Evolutionary conservation across 257 asterid species (phyloP).

Genomic region (Ballota nigra): DNA sequence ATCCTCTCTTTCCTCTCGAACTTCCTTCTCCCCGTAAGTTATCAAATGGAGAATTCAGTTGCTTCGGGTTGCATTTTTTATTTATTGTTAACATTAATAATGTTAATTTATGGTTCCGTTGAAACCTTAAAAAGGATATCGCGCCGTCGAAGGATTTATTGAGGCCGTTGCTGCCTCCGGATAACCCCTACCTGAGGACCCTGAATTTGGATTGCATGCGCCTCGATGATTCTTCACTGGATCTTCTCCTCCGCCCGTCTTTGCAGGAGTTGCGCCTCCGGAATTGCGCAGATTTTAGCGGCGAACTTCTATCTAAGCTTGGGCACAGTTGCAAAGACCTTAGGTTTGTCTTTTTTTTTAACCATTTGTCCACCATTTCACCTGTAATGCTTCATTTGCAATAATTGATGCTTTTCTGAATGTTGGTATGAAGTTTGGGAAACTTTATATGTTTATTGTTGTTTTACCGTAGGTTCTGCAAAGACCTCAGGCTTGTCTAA

Average conservation of each 20-base stretch:
- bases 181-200: conserved; percentile 65
- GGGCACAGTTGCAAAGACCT: conserved; percentile 75
- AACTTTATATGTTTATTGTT: conserved; percentile 12
- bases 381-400: background rate
- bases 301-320: conserved; percentile 62
- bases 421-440: conserved; percentile 2
- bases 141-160: conserved; percentile 64
- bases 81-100: background rate
- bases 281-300: conserved; percentile 76
- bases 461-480: no score
- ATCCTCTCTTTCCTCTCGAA: conserved; percentile 62
- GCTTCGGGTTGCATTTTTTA: background rate
- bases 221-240: conserved; percentile 75
- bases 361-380: background rate
- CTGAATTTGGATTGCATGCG: conserved; percentile 80
- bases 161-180: conserved; percentile 61
- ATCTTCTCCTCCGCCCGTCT: conserved; percentile 55
- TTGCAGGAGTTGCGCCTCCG: conserved; percentile 71
- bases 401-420: conserved; percentile 7
- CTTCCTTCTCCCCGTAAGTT: conserved; percentile 72
- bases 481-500: conserved; percentile 69
- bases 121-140: conserved; percentile 47
- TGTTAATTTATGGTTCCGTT: background rate
- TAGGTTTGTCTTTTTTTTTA: conserved; percentile 42
- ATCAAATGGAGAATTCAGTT: background rate